Base-by-base conservation (phyloP, 129 eudicot species). In the Chrysanthemum makinoi region DNA sequence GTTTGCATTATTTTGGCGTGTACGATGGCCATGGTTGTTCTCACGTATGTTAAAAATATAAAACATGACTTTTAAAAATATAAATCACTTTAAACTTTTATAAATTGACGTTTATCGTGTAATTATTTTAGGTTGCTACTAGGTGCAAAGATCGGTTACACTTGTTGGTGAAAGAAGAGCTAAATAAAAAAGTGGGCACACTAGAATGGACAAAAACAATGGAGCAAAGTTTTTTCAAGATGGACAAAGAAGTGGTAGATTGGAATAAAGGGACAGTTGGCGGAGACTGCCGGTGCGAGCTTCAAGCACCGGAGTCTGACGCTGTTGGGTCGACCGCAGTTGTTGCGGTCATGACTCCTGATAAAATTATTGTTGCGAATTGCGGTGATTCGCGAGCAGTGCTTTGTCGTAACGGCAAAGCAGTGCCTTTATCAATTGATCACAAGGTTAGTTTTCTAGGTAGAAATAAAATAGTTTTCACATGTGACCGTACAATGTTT, bases 21-120 rank as follows among this genome's bases (percentile, higher is more conserved):
- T 91, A 86, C 56, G 97, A 91, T 47, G 97, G 97, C 54, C 97
- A 91, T 53, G 97, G 97, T 12, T 88, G 97, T 72, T 91, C 97
- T 70, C 97, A 88, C 24, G 97, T 87, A 70, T 8, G 89, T 79
- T 11, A 57, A 6, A 16, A 22, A 5, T 56, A 56, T 19, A 47
- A 76, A 58, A 8, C 61, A 10, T 5, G 10, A 2, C 20, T 5
- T 1, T 19, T 15, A 5, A 16, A 19, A 19, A 57, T 16, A 2
- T 19, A 18, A 56, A 52, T 46, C 10, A 48, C 3, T 63, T 5
- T 15, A 24, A 1, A 10, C 39, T 7, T 12, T 1, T 24, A 50
- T 0, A 26, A 20, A 26, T 33, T n/a, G 12, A 5, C 4, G 10
- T 28, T 48, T 65, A 46, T 14, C 3, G 22, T 15, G 12, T 48